Evolutionary conservation across 306 rosid genomes (phyloP).

Genomic region (Astragalus membranaceus): DNA sequence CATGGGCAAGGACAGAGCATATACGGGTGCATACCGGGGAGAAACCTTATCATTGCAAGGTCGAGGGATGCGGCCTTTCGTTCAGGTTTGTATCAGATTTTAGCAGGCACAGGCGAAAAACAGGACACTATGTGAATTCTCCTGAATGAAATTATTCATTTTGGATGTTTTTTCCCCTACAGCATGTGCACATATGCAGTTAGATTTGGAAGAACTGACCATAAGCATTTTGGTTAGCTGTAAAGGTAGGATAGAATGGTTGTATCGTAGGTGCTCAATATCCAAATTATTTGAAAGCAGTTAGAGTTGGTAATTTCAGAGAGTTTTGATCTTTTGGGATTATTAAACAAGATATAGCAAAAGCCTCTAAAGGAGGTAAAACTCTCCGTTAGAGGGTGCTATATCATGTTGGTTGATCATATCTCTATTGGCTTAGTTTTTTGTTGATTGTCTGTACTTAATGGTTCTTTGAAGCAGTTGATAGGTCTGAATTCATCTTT

Average conservation of each 20-base stretch:
- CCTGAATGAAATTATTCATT: conserved; percentile 26
- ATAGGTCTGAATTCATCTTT: conserved; percentile 2
- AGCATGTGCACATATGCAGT: conserved; percentile 35
- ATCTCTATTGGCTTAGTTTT: conserved; percentile 21
- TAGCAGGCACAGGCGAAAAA: conserved; percentile 93
- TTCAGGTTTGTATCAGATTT: conserved; percentile 92
- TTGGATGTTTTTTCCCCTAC: conserved; percentile 16
- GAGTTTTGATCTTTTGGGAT: conserved; percentile 27
- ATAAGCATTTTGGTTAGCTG: conserved; percentile 33
- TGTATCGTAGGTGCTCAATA: conserved; percentile 34
- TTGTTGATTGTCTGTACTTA: conserved; percentile 18
- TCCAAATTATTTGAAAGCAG: conserved; percentile 30
- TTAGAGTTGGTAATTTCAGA: conserved; percentile 20
- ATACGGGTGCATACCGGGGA: conserved; percentile 95
- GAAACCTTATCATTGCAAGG: conserved; percentile 82
- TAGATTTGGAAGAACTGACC: conserved; percentile 27
- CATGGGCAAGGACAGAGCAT: conserved; percentile 98
- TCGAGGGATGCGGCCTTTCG: conserved; percentile 82
- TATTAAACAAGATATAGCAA: conserved; percentile 18
- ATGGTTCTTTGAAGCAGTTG: conserved; percentile 20
- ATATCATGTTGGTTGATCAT: conserved; percentile 22
- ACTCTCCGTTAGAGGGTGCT: conserved; percentile 21
- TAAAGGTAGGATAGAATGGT: conserved; percentile 41
- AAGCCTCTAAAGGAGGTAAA: conserved; percentile 23
- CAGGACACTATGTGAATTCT: conserved; percentile 68